phyloP scores from a whole-genome alignment of 2,329 filamentous ascomycete genomes.

The Coniochaeta sp. region DNA sequence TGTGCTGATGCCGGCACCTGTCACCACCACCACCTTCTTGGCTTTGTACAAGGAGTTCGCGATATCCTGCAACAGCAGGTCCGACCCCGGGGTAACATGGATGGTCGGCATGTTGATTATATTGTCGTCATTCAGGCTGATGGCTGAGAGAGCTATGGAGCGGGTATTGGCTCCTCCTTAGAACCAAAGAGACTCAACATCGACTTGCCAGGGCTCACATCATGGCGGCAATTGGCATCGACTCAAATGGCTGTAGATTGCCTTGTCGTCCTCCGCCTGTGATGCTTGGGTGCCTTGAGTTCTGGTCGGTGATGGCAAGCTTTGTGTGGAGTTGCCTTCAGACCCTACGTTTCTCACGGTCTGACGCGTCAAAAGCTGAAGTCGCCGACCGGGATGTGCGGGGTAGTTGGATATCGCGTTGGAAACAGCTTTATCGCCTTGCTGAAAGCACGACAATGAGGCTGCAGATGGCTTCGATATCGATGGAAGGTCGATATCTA shows the following conservation, averaged over 20 bases:
- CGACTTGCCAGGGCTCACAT: background rate
- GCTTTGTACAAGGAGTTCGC: conserved; percentile 58
- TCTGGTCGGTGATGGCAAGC: background rate
- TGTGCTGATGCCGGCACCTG: conserved; percentile 67
- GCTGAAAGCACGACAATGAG: background rate
- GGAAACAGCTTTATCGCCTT: background rate
- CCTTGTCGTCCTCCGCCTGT: background rate
- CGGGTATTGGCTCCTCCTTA: background rate
- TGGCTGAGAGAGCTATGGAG: background rate
- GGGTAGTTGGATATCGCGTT: background rate
- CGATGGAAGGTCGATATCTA: background rate
- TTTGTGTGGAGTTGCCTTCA: background rate
- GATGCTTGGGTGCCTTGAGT: background rate
- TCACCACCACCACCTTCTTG: conserved; percentile 63
- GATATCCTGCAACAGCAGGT: conserved; percentile 52
- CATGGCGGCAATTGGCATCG: background rate
- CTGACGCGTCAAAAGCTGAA: background rate
- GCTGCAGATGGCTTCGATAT: background rate
- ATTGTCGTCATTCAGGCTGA: background rate
- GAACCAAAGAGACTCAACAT: background rate
- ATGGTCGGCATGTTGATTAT: conserved; percentile 46
- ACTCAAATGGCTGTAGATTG: background rate
- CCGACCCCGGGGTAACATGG: conserved; percentile 43
- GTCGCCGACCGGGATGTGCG: background rate
- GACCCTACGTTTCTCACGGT: background rate